These are phyloP conservation scores for Colletotrichum horii DNA, from an alignment of 2,329 filamentous ascomycete species.

Conservation along the genomic window DNA sequence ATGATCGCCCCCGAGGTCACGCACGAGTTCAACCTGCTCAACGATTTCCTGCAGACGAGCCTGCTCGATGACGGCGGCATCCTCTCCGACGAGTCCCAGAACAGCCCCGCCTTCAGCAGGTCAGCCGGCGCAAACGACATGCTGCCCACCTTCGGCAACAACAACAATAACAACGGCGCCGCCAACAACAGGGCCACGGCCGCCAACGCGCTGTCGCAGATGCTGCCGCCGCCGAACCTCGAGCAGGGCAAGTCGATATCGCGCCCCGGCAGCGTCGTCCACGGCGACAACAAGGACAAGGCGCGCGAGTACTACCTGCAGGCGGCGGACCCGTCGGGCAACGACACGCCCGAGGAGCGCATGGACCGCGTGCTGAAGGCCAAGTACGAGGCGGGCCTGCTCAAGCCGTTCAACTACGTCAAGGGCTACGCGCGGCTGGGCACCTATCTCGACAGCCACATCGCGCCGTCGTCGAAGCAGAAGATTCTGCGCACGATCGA, in stretches of 20 bases:
- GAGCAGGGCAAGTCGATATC: conserved; percentile 62
- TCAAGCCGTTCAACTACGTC: conserved; percentile 98
- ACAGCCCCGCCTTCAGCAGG: conserved; percentile 46
- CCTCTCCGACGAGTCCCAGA: conserved; percentile 70
- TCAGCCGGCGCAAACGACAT: conserved; percentile 51
- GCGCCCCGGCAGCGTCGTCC: conserved; percentile 64
- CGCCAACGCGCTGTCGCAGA: conserved; percentile 30
- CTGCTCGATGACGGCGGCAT: conserved; percentile 83
- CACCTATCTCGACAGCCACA: conserved; percentile 89
- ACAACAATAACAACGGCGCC: conserved; percentile 26
- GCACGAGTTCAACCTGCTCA: conserved; percentile 95
- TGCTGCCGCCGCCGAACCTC: conserved; percentile 52
- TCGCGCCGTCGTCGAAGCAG: conserved; percentile 81
- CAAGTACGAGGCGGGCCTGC: conserved; percentile 92
- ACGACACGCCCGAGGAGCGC: conserved; percentile 85
- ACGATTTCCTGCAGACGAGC: conserved; percentile 94
- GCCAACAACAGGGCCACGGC: conserved; percentile 22
- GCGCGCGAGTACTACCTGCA: conserved; percentile 95
- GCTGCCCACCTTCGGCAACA: conserved; percentile 54
- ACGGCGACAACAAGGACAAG: conserved; percentile 74
- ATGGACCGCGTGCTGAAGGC: conserved; percentile 94
- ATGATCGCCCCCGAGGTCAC: conserved; percentile 93
- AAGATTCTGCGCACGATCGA: conserved; percentile 92
- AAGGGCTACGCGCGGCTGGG: conserved; percentile 92
- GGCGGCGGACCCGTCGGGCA: conserved; percentile 89